phyloP scores from a whole-genome alignment of 768 basidiomycete genomes.

The Podaxis carcinomalis region DNA sequence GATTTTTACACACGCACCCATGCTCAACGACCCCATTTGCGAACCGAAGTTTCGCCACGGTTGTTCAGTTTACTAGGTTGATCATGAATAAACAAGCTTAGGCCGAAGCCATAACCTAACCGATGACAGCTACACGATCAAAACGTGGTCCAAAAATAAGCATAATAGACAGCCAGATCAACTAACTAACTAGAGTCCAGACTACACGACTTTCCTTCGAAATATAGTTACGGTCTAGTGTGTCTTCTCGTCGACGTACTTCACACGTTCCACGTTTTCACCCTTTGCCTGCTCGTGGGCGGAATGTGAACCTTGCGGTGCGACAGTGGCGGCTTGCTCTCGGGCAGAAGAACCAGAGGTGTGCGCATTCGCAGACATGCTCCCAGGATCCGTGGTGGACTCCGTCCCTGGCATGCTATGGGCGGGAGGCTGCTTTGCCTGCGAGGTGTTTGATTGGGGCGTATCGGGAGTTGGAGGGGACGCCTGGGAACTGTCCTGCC shows the following conservation, averaged over 20 bases:
- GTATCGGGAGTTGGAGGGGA: too few relatives aligned
- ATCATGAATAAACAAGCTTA: neutral
- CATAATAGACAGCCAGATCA: neutral
- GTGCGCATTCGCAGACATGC: neutral
- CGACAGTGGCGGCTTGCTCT: neutral
- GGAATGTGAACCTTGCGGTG: neutral
- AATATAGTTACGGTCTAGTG: neutral
- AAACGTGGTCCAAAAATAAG: neutral
- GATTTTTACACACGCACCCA: neutral
- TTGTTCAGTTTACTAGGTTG: neutral
- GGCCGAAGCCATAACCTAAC: neutral
- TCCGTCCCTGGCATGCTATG: neutral
- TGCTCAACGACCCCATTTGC: too few relatives aligned
- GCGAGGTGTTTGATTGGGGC: neutral
- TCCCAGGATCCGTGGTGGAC: neutral
- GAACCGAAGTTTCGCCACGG: slow-evolving; percentile 4
- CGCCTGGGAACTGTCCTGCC: neutral
- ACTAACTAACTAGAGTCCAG: too few relatives aligned
- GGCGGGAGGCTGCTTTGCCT: neutral
- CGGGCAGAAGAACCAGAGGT: neutral
- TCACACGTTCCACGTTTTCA: neutral
- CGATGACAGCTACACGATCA: neutral
- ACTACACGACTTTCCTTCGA: too few relatives aligned
- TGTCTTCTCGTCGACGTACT: neutral
- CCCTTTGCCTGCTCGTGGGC: neutral